Evolutionary conservation across 441 rosid genomes (phyloP), one percentile per base, ranked within the genome.

Genomic region (Omphalea diandra): DNA sequence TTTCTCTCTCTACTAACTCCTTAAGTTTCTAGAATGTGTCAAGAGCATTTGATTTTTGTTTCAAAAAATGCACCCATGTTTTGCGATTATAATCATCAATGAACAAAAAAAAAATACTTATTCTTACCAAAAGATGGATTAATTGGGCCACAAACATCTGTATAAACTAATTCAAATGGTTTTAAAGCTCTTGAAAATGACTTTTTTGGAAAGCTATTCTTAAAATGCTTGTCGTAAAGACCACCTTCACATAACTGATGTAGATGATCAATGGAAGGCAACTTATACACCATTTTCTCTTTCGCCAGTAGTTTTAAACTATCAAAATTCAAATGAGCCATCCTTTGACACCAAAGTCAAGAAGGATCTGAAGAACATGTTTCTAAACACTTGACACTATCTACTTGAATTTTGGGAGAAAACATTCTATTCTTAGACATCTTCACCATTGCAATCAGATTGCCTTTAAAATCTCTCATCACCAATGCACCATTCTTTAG

Each of bases 401-500:
- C 41, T 14, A 0, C 2, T 3, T 50, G 22, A 5, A 70, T 20
- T 12, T 52, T 49, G 4, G 62, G 18, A 47, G 41, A 15, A 40
- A 70, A 70, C 68, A 70, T 70, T 31, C 35, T 22, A 5, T 36
- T 62, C 29, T 61, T 70, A 0, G 14, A 47, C 60, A 70, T 60
- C 5, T 7, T 11, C 0, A 71, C 40, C 9, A 24, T 36, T 0
- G 43, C 31, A 22, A 71, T 36, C 35, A 63, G 2, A 3, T 53
- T 14, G 3, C 29, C 14, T 49, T 36, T 47, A 0, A 1, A 1
- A 22, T 63, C 22, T 38, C 11, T 27, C 3, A 71, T 52, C 35
- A 50, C 3, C 0, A 71, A 2, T 0, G 2, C 38, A 61, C 2
- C 12, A 60, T 63, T 20, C 8, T n/a, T 36, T 33, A 71, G 1